Evolutionary conservation across 306 rosid genomes (phyloP), one percentile per base, ranked within the genome.

Genomic region (Casuarina equisetifolia): DNA sequence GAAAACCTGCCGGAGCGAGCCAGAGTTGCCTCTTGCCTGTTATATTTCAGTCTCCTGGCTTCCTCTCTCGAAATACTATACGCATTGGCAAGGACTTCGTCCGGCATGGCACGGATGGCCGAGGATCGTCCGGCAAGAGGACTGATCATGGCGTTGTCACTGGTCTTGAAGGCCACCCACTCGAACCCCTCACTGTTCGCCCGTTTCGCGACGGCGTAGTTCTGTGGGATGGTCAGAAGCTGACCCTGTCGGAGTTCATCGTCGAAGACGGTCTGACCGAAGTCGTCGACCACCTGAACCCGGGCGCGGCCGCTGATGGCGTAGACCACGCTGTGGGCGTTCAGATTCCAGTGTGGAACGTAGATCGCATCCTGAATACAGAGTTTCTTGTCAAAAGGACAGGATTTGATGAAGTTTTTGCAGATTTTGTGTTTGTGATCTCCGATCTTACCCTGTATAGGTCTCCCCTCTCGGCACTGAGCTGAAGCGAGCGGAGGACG

Each of bases 131-230:
- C 98, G 0, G 87, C 91, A 6, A 93, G 78, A 3, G 85, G 78
- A 38, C 42, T 84, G 0, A 82, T 66, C 66, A 9, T 11, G 4
- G 97, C 89, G 2, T 6, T 49, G 12, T 85, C 88, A 58, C 82
- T 74, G 0, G 95, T 93, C 88, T 84, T 88, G 82, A 93, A 93
- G 9, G 92, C 5, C 5, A 89, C 76, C 73, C 86, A 91, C 46
- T 45, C 46, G 77, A 88, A 91, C 39, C 78, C 82, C 25, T 86
- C 83, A n/a, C 79, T 48, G 38, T 61, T 20, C 1, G 94, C 82
- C 44, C 53, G 75, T 17, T 81, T 80, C 15, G 89, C 85, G 5
- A 88, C 52, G 0, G 74, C 96, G 69, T 72, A 90, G 85, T 86
- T 88, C 63, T 93, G 97, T 36, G 96, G 96, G 10, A 91, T 81